Evolutionary conservation across 2,329 filamentous ascomycete species (phyloP).

Genomic region (Aspergillus sp.): DNA sequence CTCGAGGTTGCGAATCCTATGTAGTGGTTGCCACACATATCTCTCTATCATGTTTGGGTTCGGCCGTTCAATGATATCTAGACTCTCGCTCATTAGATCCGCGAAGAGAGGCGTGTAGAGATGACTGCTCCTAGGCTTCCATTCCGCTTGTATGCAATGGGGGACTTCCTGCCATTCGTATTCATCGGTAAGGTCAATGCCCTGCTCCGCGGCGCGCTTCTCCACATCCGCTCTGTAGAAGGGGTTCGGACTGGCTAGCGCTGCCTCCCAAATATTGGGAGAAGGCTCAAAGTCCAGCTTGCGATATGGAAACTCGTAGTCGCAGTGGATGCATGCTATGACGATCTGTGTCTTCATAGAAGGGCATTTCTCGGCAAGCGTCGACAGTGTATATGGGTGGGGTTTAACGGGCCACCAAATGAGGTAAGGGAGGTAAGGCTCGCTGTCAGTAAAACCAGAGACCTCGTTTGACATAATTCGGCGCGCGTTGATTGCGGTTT

Average conservation of each 20-base stretch:
- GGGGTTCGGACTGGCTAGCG: conserved; percentile 7
- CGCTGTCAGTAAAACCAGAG: conserved; percentile 6
- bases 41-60: too few species aligned
- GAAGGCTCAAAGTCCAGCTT: conserved; percentile 1
- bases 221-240: conserved; percentile 8
- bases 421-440: conserved; percentile 3
- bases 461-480: conserved; percentile 13
- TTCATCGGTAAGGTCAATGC: not conserved
- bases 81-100: too few species aligned
- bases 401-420: conserved; percentile 9
- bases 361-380: conserved; percentile 6
- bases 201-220: not conserved
- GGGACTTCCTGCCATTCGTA: too few species aligned
- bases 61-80: too few species aligned
- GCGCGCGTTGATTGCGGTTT: conserved; percentile 8
- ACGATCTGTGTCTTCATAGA: conserved; percentile 8
- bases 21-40: too few species aligned
- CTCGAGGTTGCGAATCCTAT: too few species aligned
- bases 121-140: too few species aligned
- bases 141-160: too few species aligned
- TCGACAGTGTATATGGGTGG: conserved; percentile 1
- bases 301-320: conserved; percentile 4
- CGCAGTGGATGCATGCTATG: conserved; percentile 5
- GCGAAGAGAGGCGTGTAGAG: too few species aligned
- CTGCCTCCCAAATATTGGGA: conserved; percentile 5